phyloP scores from a whole-genome alignment of 805 yeast genomes.

The Metschnikowia lochheadii region DNA sequence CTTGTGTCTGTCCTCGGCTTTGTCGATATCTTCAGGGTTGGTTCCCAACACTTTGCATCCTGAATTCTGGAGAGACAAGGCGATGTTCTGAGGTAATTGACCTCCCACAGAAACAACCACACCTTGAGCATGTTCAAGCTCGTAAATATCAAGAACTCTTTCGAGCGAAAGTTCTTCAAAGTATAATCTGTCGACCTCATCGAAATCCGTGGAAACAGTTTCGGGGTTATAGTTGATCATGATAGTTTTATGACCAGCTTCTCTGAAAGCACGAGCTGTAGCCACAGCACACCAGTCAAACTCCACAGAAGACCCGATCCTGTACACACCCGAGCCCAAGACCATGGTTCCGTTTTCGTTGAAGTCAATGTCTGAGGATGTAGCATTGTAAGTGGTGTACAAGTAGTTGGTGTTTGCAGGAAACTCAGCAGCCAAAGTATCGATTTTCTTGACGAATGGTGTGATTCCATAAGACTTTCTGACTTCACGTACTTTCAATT shows the following conservation, averaged over 20 bases:
- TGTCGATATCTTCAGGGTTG: slow-evolving; percentile 89
- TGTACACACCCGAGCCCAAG: slow-evolving; percentile 97
- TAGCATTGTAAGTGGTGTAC: slow-evolving; percentile 94
- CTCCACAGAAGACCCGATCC: slow-evolving; percentile 97
- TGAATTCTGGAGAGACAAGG: slow-evolving; percentile 70
- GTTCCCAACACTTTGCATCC: slow-evolving; percentile 93
- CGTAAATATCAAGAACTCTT: slow-evolving; percentile 96
- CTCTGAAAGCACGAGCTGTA: slow-evolving; percentile 91
- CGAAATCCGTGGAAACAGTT: slow-evolving; percentile 97
- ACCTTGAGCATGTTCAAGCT: slow-evolving; percentile 83
- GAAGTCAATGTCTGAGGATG: slow-evolving; percentile 76
- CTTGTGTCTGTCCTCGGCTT: slow-evolving; percentile 98
- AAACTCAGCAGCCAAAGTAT: slow-evolving; percentile 97
- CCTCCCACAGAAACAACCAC: slow-evolving; percentile 97
- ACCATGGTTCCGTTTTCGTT: slow-evolving; percentile 91
- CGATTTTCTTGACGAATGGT: slow-evolving; percentile 95
- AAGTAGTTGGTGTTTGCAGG: slow-evolving; percentile 96
- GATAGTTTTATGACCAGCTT: slow-evolving; percentile 80
- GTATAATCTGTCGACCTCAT: slow-evolving; percentile 95
- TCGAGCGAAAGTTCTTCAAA: slow-evolving; percentile 94
- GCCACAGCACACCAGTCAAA: slow-evolving; percentile 99
- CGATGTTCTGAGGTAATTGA: slow-evolving; percentile 96
- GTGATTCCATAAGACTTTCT: slow-evolving; percentile 76
- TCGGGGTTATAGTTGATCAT: slow-evolving; percentile 98
- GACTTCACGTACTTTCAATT: slow-evolving; percentile 74